Conservation (phyloP, 345 rosid species). For the Salix dunnii region DNA sequence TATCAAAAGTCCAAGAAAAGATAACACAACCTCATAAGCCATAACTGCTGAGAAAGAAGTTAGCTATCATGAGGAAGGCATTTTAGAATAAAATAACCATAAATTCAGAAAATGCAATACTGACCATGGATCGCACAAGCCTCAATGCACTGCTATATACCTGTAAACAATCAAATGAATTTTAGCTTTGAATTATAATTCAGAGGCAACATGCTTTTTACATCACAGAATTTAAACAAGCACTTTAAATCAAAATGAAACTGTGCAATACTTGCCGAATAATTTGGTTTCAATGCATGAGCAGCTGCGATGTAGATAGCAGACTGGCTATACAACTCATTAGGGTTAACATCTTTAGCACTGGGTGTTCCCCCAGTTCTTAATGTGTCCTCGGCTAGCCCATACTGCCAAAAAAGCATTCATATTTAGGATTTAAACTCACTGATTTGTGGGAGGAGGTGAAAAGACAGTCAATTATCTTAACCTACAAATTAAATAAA, state of each 20-base stretch:
- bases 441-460: background rate
- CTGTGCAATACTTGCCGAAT: conserved; percentile 51
- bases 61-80: background rate
- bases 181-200: background rate
- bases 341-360: conserved; percentile 67
- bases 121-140: conserved; percentile 94
- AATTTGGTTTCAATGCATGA: conserved; percentile 94
- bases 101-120: conserved; percentile 14
- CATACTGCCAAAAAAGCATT: conserved; percentile 55
- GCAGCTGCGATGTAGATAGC: conserved; percentile 98
- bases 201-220: no score
- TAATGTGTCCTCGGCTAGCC: conserved; percentile 90
- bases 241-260: background rate
- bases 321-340: conserved; percentile 94
- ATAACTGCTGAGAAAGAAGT: background rate
- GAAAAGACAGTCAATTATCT: conserved; percentile 1
- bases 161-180: conserved; percentile 32
- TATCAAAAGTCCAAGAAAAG: background rate
- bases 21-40: background rate
- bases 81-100: background rate
- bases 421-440: background rate
- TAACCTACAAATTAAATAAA: background rate
- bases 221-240: background rate
- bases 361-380: conserved; percentile 68
- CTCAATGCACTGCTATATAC: conserved; percentile 97